phyloP scores from a whole-genome alignment of 148 eudicot genomes.

The Rhododendron kiyosumense region DNA sequence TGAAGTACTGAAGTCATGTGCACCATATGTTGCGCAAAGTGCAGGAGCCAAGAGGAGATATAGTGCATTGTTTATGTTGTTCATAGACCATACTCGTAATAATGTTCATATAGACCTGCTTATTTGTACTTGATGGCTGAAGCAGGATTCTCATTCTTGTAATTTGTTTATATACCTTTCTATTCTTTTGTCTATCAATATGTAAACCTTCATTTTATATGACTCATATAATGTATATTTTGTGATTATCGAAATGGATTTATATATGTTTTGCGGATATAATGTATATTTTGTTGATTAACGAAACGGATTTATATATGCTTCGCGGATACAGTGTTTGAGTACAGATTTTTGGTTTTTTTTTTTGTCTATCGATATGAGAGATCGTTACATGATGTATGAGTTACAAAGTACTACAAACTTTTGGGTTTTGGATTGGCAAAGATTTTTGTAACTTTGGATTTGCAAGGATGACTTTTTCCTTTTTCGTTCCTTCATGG shows the following conservation, averaged over 20 bases:
- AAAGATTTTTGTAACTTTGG: too few species aligned
- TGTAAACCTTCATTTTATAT: neutral
- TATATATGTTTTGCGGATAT: neutral
- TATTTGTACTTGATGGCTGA: constrained; percentile 9
- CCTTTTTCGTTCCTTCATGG: too few species aligned
- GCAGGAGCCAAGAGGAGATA: constrained; percentile 21
- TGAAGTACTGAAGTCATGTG: constrained; percentile 14
- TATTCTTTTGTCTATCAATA: constrained; percentile 14
- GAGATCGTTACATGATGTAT: too few species aligned
- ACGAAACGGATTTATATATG: neutral
- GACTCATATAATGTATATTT: neutral
- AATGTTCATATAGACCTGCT: neutral
- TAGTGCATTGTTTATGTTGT: neutral
- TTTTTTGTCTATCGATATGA: too few species aligned
- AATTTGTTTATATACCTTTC: neutral
- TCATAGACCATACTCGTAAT: neutral
- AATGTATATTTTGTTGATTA: neutral
- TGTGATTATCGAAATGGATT: neutral
- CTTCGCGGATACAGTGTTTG: neutral
- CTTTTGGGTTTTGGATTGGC: too few species aligned
- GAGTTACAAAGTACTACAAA: too few species aligned
- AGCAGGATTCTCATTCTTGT: constrained; percentile 4
- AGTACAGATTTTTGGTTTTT: neutral
- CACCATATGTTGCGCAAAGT: constrained; percentile 35
- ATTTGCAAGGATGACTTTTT: too few species aligned